A percentile compares a stretch with the other conserved stretches of the same genome.
Conservation (phyloP, 2,329 filamentous ascomycete species). For the Curvularia verruculosa region DNA sequence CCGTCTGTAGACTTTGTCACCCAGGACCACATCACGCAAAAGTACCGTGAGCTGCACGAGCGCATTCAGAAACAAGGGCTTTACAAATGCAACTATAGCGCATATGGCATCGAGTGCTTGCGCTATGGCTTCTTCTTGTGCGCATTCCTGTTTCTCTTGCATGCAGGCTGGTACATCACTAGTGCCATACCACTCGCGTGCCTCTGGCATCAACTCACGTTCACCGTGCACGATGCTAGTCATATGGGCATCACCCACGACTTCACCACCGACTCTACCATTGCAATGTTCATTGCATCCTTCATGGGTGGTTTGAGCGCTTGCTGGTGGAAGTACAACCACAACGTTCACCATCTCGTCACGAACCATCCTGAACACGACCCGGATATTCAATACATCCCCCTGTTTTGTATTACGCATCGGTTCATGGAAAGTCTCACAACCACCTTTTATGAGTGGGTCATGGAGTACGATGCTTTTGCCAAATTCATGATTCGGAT, state of each 20-base stretch:
- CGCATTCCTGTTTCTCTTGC: slow-evolving; percentile 61
- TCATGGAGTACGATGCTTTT: slow-evolving; percentile 67
- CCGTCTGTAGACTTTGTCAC: slow-evolving; percentile 75
- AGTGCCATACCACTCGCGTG: slow-evolving; percentile 78
- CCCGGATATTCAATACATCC: slow-evolving; percentile 83
- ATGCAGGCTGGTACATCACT: slow-evolving; percentile 54
- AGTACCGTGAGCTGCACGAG: slow-evolving; percentile 79
- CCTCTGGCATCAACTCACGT: slow-evolving; percentile 94
- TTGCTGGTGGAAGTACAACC: slow-evolving; percentile 96
- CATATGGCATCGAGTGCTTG: slow-evolving; percentile 75
- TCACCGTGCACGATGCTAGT: slow-evolving; percentile 91
- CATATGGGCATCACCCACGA: slow-evolving; percentile 97
- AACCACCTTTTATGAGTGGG: slow-evolving; percentile 70
- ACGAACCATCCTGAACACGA: slow-evolving; percentile 96
- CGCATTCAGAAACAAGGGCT: slow-evolving; percentile 75
- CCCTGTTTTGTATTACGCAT: slow-evolving; percentile 70
- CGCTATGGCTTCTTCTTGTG: slow-evolving; percentile 74
- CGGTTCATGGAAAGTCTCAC: slow-evolving; percentile 68
- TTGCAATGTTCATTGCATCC: slow-evolving; percentile 89
- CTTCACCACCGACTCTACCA: slow-evolving; percentile 80
- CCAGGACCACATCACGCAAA: slow-evolving; percentile 76
- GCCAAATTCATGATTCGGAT: slow-evolving; percentile 65
- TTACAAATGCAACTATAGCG: slow-evolving; percentile 81
- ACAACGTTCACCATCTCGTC: slow-evolving; percentile 96
- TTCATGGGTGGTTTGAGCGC: slow-evolving; percentile 87